These are phyloP conservation scores for Centella asiatica DNA, from an alignment of 129 eudicot genomes.

Conservation along the genomic window DNA sequence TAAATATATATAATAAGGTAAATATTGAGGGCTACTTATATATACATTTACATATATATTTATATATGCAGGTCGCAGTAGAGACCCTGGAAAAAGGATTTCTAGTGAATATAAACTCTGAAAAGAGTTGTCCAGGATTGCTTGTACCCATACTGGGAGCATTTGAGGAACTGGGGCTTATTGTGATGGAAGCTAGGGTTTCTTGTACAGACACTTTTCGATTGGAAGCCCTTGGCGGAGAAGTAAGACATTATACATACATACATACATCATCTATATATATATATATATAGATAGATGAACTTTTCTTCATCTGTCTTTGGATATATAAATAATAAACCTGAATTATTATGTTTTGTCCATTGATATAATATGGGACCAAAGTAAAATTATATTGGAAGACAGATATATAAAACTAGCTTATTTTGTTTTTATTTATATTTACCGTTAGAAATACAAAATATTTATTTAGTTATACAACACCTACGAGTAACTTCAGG, in stretches of 20 bases:
- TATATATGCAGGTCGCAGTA: slow-evolving; percentile 52
- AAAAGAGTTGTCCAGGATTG: slow-evolving; percentile 68
- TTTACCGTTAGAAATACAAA: no score
- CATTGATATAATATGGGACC: no score
- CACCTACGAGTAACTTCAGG: no score
- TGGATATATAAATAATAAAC: background rate
- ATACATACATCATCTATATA: background rate
- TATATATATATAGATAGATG: background rate
- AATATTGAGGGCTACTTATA: background rate
- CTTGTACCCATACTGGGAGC: slow-evolving; percentile 63
- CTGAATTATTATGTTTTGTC: background rate
- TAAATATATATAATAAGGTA: no score
- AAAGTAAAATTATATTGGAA: no score
- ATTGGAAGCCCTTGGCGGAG: slow-evolving; percentile 76
- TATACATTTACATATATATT: background rate
- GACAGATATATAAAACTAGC: no score
- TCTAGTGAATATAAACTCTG: slow-evolving; percentile 56
- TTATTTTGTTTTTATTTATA: no score
- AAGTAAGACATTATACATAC: slow-evolving; percentile 27
- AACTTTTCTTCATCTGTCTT: background rate
- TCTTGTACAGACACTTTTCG: slow-evolving; percentile 76
- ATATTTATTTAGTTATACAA: no score
- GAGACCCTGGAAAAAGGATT: slow-evolving; percentile 88
- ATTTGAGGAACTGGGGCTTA: slow-evolving; percentile 75
- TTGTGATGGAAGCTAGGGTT: slow-evolving; percentile 84